Base-by-base conservation (phyloP, 371 early-diverging fungal species). In the Zancudomyces culisetae region DNA sequence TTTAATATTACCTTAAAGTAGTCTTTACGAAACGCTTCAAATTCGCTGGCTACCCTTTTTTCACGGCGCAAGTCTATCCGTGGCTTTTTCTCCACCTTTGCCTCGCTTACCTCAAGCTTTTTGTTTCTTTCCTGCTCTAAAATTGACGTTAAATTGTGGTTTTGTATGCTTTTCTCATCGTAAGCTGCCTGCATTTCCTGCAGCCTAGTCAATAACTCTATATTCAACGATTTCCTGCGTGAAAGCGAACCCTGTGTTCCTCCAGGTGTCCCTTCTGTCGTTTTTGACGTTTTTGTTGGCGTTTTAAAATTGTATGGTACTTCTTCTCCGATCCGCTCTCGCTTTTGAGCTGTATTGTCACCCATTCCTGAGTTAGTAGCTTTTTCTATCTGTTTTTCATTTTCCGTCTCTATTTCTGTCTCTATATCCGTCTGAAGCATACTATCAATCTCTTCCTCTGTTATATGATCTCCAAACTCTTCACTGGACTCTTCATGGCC, bases 101-200 rank as follows among this genome's bases (percentile, higher is more conserved):
- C 26, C 6, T 47, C 12, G 18, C 28, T 27, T 8, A n/a, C 18
- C n/a, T 27, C 28, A n/a, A 47, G 3, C n/a, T 47, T 13, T 24
- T 47, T 47, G 18, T 47, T 47, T 24, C n/a, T 20, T 27, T 47
- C 48, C 28, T 23, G 4, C 24, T 13, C 48, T 18, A 47, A 28
- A 6, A 47, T 22, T 18, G 48, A 21, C 26, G 4, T 24, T 8
- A 47, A 28, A n/a, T 47, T 47, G 28, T 3, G 13, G 28, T 47
- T 47, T 27, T 47, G 48, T 18, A 28, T 15, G 12, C n/a, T 6
- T n/a, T 20, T 47, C n/a, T 47, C 48, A n/a, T 47, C 48, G 28
- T 47, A 47, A 8, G 48, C 48, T 26, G 48, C 48, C 28, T 47
- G 48, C 21, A 47, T 47, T 47, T 47, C 48, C 27, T 47, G 48